These are phyloP conservation scores for Chalara sp. DNA, from an alignment of 2,329 filamentous ascomycete genomes.

Conservation along the genomic window DNA sequence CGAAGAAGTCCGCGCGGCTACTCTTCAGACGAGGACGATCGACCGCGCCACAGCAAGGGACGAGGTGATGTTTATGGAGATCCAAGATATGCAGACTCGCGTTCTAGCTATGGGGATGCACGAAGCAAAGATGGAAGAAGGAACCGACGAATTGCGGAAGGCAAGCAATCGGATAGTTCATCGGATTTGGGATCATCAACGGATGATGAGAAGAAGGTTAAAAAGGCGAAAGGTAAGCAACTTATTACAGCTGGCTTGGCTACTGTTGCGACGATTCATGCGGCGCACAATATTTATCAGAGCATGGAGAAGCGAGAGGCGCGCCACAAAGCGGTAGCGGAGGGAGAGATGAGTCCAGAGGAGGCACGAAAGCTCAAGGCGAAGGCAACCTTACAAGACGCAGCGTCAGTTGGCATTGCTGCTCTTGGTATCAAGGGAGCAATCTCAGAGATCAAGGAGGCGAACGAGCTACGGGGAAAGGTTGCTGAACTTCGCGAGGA, in stretches of 20 bases:
- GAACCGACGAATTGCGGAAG: constrained; percentile 23
- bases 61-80: constrained; percentile 22
- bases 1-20: constrained; percentile 5
- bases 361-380: constrained; percentile 56
- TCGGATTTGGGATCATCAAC: constrained; percentile 47
- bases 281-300: constrained; percentile 57
- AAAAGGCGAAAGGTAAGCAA: constrained; percentile 61
- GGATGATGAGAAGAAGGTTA: constrained; percentile 55
- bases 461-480: constrained; percentile 52
- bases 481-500: constrained; percentile 46
- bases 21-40: constrained; percentile 16
- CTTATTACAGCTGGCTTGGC: constrained; percentile 59
- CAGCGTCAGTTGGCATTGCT: constrained; percentile 59
- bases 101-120: constrained; percentile 17
- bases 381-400: constrained; percentile 58
- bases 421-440: constrained; percentile 62
- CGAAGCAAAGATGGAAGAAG: constrained; percentile 17
- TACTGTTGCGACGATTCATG: constrained; percentile 63
- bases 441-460: constrained; percentile 58
- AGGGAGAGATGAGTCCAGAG: constrained; percentile 56
- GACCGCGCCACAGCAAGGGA: neutral
- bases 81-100: constrained; percentile 22
- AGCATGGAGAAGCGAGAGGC: constrained; percentile 58
- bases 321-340: constrained; percentile 49
- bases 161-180: constrained; percentile 22